Base-by-base conservation (phyloP, 23 red algal genomes). In the Gracilaria gracilis region DNA sequence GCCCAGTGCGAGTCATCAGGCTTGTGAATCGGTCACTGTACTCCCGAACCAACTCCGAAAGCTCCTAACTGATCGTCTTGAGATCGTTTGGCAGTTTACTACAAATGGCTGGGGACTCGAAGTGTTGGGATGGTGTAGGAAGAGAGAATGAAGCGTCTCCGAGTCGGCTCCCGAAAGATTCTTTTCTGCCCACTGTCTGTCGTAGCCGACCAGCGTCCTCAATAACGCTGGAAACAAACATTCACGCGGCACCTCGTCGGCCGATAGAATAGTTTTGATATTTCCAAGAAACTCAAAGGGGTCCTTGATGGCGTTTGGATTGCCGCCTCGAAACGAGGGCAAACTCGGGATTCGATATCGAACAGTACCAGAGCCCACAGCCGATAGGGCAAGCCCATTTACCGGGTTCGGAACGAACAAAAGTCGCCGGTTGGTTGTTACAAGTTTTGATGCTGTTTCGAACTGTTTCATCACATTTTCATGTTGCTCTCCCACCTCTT, bases 281-380 rank as follows among this genome's bases (percentile, higher is more conserved):
- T 80, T 80, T 19, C 76, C 57, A 9, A 54, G 76, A 21, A 57
- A 80, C 35, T 80, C 76, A 28, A 80, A 80, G 0, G 76, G 76
- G 76, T 54, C 76, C 38, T 37, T 54, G 19, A 51, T 80, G 17
- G 76, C 76, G 5, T 0, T 1, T 7, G 46, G 8, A 11, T 54
- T 47, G 0, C 1, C 57, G 0, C 76, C 46, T 54, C 76, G 28
- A 59, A 80, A 57, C 4, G 47, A 27, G 4, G 76, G 48, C 33
- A 80, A 29, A 31, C 17, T 48, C 0, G 76, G 76, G 2, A 80
- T 80, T 4, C 61, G 61, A 12, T 28, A n/a, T 5, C 17, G 13
- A 31, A 2, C 24, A 9, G 23, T 32, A 12, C 24, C 5, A 31
- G 5, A 11, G 42, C 5, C 42, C 4, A 11, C 4, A 46, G 27